Percentiles rank a stretch among this genome's conserved stretches.
Evolutionary conservation across 2,329 filamentous ascomycete genomes (phyloP).

Genomic region (Aspergillus japonicus): DNA sequence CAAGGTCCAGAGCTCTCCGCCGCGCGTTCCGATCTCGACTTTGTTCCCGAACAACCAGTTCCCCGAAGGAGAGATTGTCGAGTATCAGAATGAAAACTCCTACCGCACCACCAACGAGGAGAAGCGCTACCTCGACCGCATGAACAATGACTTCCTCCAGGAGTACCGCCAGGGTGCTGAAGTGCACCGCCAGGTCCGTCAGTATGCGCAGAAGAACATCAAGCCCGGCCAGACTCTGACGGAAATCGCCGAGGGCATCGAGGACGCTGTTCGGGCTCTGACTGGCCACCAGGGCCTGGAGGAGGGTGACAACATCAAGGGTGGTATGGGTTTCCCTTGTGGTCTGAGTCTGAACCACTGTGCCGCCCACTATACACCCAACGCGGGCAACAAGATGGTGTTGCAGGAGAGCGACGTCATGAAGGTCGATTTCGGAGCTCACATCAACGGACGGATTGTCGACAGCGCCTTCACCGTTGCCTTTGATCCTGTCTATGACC

Average conservation of each 20-base stretch:
- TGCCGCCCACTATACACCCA: constrained; percentile 83
- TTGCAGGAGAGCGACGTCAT: constrained; percentile 66
- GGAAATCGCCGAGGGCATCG: constrained; percentile 83
- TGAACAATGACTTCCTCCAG: constrained; percentile 73
- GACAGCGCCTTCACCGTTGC: constrained; percentile 70
- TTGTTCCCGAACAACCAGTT: constrained; percentile 72
- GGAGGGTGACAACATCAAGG: constrained; percentile 74
- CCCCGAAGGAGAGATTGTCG: constrained; percentile 73
- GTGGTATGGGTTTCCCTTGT: constrained; percentile 83
- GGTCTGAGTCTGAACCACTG: constrained; percentile 82
- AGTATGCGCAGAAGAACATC: constrained; percentile 77
- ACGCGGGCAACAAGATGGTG: constrained; percentile 77
- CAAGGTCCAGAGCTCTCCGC: constrained; percentile 73
- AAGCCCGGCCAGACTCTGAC: constrained; percentile 78
- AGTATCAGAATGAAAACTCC: constrained; percentile 74
- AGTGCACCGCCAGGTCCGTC: constrained; percentile 81
- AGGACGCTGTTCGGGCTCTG: constrained; percentile 74
- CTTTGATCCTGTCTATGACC: constrained; percentile 68
- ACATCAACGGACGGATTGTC: constrained; percentile 69
- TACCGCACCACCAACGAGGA: constrained; percentile 81
- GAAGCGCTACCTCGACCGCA: constrained; percentile 76
- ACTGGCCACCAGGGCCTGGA: constrained; percentile 73
- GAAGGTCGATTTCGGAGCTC: constrained; percentile 72
- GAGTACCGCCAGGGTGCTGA: constrained; percentile 86
- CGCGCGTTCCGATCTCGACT: constrained; percentile 69